Evolutionary conservation across 1,139 yeast species (phyloP).

Genomic region (Suhomyces guaymorum): DNA sequence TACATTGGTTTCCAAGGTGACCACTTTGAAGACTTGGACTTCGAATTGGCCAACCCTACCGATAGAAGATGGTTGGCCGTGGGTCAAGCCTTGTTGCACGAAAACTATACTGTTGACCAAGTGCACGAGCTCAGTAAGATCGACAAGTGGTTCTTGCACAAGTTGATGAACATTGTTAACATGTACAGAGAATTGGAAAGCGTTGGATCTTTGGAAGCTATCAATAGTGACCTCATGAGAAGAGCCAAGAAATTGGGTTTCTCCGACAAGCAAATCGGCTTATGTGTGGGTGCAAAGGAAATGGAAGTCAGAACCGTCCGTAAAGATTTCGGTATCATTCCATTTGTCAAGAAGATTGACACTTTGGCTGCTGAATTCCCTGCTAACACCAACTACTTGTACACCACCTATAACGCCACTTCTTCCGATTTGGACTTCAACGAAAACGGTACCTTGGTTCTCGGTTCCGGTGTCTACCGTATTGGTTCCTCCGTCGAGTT

Average conservation of each 20-base stretch:
- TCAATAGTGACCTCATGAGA: conserved; percentile 68
- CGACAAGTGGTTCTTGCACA: conserved; percentile 94
- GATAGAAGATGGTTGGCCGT: conserved; percentile 98
- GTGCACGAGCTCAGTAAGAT: conserved; percentile 90
- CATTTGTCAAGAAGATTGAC: conserved; percentile 95
- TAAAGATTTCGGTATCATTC: conserved; percentile 75
- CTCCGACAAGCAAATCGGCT: conserved; percentile 89
- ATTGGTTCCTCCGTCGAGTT: conserved; percentile 98
- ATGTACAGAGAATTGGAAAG: conserved; percentile 80
- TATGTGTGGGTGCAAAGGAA: conserved; percentile 67
- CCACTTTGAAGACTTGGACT: conserved; percentile 76
- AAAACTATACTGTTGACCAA: conserved; percentile 83
- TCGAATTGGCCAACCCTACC: conserved; percentile 82
- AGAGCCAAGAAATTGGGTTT: conserved; percentile 93
- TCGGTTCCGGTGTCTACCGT: conserved; percentile 98
- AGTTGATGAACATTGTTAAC: conserved; percentile 85
- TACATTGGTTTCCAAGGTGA: conserved; percentile 91
- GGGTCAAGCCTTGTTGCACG: conserved; percentile 92
- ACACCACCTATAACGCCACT: conserved; percentile 93
- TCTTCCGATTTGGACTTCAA: conserved; percentile 80
- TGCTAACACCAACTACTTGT: conserved; percentile 91
- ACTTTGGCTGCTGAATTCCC: conserved; percentile 99
- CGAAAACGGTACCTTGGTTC: conserved; percentile 89
- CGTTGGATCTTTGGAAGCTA: conserved; percentile 51
- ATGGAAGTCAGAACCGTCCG: conserved; percentile 78